Conservation (phyloP, 352 stramenopile species). For the Peronospora destructor region DNA sequence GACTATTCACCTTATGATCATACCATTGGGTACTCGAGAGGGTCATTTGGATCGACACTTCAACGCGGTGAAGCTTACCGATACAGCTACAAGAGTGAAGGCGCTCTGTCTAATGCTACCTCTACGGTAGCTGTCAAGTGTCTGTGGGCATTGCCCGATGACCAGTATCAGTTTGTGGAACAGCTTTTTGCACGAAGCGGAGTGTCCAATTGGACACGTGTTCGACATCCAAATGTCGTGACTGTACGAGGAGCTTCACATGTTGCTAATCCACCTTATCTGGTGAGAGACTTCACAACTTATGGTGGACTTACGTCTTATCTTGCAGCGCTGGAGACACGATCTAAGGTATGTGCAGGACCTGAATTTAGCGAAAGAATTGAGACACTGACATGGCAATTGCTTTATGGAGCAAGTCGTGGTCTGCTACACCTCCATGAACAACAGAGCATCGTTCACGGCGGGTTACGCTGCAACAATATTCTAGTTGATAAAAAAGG, state of each 20-base stretch:
- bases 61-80: slow-evolving; percentile 50
- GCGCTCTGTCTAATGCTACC: slow-evolving; percentile 21
- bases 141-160: slow-evolving; percentile 37
- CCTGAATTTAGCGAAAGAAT: slow-evolving; percentile 26
- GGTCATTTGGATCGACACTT: slow-evolving; percentile 43
- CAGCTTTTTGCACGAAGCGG: slow-evolving; percentile 44
- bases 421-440: slow-evolving; percentile 63
- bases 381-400: slow-evolving; percentile 42
- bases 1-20: slow-evolving; percentile 38
- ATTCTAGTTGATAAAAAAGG: slow-evolving; percentile 67
- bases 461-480: slow-evolving; percentile 56
- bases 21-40: slow-evolving; percentile 27
- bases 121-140: slow-evolving; percentile 53
- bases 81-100: slow-evolving; percentile 32
- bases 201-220: slow-evolving; percentile 36
- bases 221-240: slow-evolving; percentile 55
- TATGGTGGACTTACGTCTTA: slow-evolving; percentile 51
- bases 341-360: slow-evolving; percentile 29
- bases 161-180: slow-evolving; percentile 46
- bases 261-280: slow-evolving; percentile 34
- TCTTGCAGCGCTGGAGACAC: slow-evolving; percentile 34
- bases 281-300: slow-evolving; percentile 57
- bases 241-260: slow-evolving; percentile 55
- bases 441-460: slow-evolving; percentile 44
- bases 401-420: slow-evolving; percentile 52